Percentiles rank a stretch among this genome's conserved stretches.
Conservation (phyloP, 331 rosid species). For the Stylosanthes scabra region DNA sequence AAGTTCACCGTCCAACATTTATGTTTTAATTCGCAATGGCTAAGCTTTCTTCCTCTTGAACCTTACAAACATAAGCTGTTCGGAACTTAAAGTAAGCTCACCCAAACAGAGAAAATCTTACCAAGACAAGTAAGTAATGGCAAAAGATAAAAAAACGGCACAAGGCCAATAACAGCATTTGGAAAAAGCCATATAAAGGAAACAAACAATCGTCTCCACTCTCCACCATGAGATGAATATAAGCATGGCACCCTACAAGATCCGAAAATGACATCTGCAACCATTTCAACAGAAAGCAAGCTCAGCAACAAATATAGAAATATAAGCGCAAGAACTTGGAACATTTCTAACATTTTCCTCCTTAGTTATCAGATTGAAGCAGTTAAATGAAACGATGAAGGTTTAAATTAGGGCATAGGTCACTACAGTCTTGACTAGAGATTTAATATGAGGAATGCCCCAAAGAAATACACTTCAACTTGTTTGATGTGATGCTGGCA, state of each 20-base stretch:
- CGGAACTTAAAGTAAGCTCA: no score
- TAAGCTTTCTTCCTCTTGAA: no score
- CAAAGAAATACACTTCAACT: no score
- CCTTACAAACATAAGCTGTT: no score
- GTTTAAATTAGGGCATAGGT: background rate
- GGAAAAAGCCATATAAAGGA: constrained; percentile 9
- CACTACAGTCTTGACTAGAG: background rate
- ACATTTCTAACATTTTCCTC: background rate
- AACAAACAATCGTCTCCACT: constrained; percentile 25
- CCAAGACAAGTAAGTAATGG: constrained; percentile 2
- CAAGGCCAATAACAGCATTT: background rate
- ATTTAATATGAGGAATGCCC: no score
- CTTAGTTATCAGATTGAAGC: background rate
- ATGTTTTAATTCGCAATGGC: no score
- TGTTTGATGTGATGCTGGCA: no score
- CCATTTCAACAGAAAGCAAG: constrained; percentile 44
- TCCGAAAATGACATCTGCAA: constrained; percentile 92
- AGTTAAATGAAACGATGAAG: background rate
- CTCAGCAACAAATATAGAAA: constrained; percentile 18
- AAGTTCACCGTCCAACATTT: no score
- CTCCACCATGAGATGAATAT: constrained; percentile 27
- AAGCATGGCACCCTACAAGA: constrained; percentile 54
- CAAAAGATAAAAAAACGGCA: constrained; percentile 5
- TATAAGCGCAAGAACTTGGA: background rate
- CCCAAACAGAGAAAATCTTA: background rate